These are phyloP conservation scores for Trichoderma sp. DNA, from an alignment of 2,329 filamentous ascomycete species.

Conservation along the genomic window DNA sequence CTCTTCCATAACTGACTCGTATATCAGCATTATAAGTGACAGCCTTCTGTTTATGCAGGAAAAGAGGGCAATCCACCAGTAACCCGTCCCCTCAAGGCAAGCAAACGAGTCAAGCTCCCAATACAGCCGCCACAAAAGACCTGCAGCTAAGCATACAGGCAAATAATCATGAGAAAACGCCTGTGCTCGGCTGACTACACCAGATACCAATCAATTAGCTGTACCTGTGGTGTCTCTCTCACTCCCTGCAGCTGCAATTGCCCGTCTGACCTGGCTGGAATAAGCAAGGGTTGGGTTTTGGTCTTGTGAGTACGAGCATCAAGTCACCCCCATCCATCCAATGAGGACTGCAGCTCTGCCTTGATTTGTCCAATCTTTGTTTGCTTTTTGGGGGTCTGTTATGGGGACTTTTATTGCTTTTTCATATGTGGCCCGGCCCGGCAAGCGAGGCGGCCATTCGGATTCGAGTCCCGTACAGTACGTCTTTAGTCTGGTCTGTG, in stretches of 20 bases:
- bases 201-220: not conserved
- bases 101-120: not conserved
- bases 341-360: not conserved
- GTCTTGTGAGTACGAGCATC: constrained; percentile 10
- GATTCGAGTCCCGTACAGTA: not conserved
- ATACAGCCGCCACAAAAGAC: not conserved
- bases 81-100: not conserved
- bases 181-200: not conserved
- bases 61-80: not conserved
- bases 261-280: constrained; percentile 22
- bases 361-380: not conserved
- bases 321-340: not conserved
- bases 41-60: not conserved
- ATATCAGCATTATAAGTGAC: not conserved
- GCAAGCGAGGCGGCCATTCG: constrained; percentile 4
- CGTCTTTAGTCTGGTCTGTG: not conserved
- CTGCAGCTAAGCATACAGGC: not conserved
- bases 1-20: not conserved
- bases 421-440: not conserved
- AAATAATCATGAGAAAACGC: not conserved
- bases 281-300: constrained; percentile 11
- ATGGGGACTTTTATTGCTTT: not conserved
- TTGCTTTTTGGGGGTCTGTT: not conserved
- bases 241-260: constrained; percentile 22
- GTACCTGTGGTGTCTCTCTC: not conserved